Evolutionary conservation across 1,139 yeast species (phyloP).

Genomic region (Yamadazyma buinensis): DNA sequence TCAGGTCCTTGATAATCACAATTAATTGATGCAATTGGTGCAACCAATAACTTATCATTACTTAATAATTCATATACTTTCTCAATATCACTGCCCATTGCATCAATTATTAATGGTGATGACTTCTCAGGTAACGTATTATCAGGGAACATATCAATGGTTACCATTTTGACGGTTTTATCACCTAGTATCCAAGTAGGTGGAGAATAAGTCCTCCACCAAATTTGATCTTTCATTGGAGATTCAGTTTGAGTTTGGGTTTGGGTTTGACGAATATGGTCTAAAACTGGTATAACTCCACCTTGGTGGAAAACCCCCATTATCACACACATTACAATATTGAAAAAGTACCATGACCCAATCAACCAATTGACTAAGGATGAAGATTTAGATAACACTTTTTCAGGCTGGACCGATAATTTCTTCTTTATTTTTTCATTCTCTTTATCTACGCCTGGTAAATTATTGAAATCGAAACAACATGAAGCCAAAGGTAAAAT

Average conservation of each 20-base stretch:
- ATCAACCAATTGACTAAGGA: conserved; percentile 20
- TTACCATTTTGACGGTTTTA: conserved; percentile 13
- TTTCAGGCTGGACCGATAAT: conserved; percentile 9
- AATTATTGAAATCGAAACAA: conserved; percentile 46
- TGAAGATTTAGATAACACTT: conserved; percentile 10
- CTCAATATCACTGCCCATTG: conserved; percentile 51
- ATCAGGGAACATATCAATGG: conserved; percentile 14
- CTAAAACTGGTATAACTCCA: conserved; percentile 73
- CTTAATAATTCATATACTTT: conserved; percentile 3
- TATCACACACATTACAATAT: conserved; percentile 51
- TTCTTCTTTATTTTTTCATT: conserved; percentile 8
- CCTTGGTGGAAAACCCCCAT: conserved; percentile 90
- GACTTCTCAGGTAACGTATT: conserved; percentile 14
- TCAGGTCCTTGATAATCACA: conserved; percentile 10
- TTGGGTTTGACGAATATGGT: conserved; percentile 17
- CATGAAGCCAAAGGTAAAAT: conserved; percentile 67
- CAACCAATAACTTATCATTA: conserved; percentile 30
- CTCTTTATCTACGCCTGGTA: conserved; percentile 1
- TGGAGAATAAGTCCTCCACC: conserved; percentile 96
- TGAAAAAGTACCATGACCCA: conserved; percentile 62
- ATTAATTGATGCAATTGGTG: conserved; percentile 48
- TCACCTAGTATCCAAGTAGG: conserved; percentile 81
- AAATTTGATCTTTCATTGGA: too few relatives aligned
- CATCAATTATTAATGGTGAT: conserved; percentile 31
- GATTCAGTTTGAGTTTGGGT: too few relatives aligned